Base-by-base conservation (phyloP, 139 green algal genomes). In the Auxenochlorella pyrenoidosa region DNA sequence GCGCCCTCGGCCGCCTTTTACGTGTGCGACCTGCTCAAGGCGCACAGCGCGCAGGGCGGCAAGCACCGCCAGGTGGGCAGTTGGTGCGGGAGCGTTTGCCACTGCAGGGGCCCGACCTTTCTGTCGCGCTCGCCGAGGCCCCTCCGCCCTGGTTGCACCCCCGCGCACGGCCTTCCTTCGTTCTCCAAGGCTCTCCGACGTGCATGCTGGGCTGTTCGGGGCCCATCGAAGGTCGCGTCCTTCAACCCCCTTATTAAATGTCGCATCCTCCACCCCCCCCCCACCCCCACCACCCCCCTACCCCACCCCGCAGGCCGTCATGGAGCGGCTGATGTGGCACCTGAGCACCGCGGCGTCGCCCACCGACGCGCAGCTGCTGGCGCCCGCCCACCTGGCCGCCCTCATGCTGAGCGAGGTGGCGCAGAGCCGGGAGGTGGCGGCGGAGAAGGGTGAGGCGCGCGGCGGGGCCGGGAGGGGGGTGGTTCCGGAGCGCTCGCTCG, bases 351-450 rank as follows among this genome's bases (percentile, higher is more conserved):
- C 87, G n/a, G 68, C 84, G 40, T 83, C 83, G 44, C 59, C 84
- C 16, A 44, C 73, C 0, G 87, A 84, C 22, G 63, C 60, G 18
- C 58, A 70, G 43, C 82, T 88, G 59, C 79, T 91, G 43, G 87
- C 89, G 15, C 83, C 90, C 16, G 82, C 91, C 18, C 95, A 97
- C 71, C 89, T 97, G 79, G 88, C 97, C 71, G 90, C 95, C n/a
- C 44, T 98, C 47, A 76, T 98, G 51, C 79, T 97, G 40, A 87
- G 88, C 13, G 93, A 96, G 77, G 93, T 96, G 65, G 19, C 38
- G 12, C 40, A 82, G 0, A 82, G 79, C 40, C 73, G 92, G 21
- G 88, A 94, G 83, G 80, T 90, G 30, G 94, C 92, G 10, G 86
- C 78, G 16, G 77, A 91, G 58, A 83, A 86, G 34, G 93, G 91